Conservation (phyloP, 768 basidiomycete species). For the Pulveroboletus sp. region DNA sequence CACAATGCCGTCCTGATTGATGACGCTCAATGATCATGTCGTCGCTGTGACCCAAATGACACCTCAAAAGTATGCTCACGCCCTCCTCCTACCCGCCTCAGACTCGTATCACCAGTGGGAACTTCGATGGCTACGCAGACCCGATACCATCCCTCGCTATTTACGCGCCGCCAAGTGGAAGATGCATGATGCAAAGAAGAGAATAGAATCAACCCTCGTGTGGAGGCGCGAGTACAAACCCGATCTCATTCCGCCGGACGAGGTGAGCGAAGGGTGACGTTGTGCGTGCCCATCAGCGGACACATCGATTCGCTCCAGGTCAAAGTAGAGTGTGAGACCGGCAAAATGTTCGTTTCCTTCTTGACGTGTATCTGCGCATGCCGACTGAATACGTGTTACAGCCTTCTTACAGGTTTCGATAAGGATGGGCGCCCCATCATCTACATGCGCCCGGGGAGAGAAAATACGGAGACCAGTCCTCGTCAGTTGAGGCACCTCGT, state of each 20-base stretch:
- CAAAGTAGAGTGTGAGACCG: conserved; percentile 74
- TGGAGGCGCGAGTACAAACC: conserved; percentile 86
- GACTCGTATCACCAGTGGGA: conserved; percentile 80
- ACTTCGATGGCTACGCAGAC: conserved; percentile 63
- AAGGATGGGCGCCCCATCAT: conserved; percentile 81
- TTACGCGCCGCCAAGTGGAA: conserved; percentile 87
- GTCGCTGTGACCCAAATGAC: too few relatives aligned
- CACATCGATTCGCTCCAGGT: conserved; percentile 33
- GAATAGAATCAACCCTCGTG: conserved; percentile 73
- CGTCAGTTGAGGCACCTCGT: conserved; percentile 83
- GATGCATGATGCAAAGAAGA: conserved; percentile 66
- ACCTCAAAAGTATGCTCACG: conserved; percentile 57
- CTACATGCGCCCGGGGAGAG: conserved; percentile 83
- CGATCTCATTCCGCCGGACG: conserved; percentile 76
- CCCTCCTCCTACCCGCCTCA: conserved; percentile 55
- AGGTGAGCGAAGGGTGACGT: conserved; percentile 34
- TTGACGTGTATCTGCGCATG: neutral
- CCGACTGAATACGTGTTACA: conserved; percentile 24
- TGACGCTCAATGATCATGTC: neutral
- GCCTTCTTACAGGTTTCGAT: conserved; percentile 82
- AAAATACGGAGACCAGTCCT: conserved; percentile 75
- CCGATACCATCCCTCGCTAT: conserved; percentile 65
- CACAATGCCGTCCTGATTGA: neutral
- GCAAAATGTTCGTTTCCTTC: conserved; percentile 71
- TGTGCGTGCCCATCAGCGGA: neutral